These are phyloP conservation scores for Chloranthus sessilifolius DNA, from an alignment of 164 flowering plant species.

Conservation along the genomic window DNA sequence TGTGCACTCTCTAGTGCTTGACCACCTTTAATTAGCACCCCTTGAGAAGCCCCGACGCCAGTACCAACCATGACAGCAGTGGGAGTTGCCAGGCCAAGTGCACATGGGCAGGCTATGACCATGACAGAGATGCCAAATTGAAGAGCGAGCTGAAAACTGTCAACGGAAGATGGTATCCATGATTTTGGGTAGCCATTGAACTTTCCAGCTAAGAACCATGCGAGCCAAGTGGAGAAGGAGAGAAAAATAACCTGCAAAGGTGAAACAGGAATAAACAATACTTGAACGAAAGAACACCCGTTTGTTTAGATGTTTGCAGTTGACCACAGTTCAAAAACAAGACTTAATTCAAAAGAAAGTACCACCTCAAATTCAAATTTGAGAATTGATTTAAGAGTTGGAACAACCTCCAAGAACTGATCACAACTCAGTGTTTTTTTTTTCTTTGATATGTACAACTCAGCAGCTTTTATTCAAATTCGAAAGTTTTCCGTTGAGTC, in stretches of 20 bases:
- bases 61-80: conserved; percentile 99
- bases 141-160: conserved; percentile 89
- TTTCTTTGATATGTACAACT: too few relatives aligned
- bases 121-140: conserved; percentile 94
- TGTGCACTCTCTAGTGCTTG: conserved; percentile 88
- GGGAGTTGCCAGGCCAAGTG: conserved; percentile 95
- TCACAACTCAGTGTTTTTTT: too few relatives aligned
- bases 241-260: conserved; percentile 55
- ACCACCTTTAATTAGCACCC: conserved; percentile 90
- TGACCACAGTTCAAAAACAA: too few relatives aligned
- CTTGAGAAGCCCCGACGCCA: conserved; percentile 91
- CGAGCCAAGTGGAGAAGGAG: conserved; percentile 69
- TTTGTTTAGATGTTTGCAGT: too few relatives aligned
- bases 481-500: too few relatives aligned
- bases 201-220: conserved; percentile 81
- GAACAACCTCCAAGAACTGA: too few relatives aligned
- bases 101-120: conserved; percentile 98
- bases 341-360: too few relatives aligned
- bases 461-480: too few relatives aligned
- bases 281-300: too few relatives aligned
- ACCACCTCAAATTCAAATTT: too few relatives aligned
- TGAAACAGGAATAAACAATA: not conserved
- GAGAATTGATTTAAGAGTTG: too few relatives aligned
- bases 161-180: conserved; percentile 86
- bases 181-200: conserved; percentile 57